A percentile compares a stretch with the other conserved stretches of the same genome.
These are phyloP conservation scores for Chrysanthemum makinoi DNA, from an alignment of 129 eudicot genomes.

Conservation along the genomic window DNA sequence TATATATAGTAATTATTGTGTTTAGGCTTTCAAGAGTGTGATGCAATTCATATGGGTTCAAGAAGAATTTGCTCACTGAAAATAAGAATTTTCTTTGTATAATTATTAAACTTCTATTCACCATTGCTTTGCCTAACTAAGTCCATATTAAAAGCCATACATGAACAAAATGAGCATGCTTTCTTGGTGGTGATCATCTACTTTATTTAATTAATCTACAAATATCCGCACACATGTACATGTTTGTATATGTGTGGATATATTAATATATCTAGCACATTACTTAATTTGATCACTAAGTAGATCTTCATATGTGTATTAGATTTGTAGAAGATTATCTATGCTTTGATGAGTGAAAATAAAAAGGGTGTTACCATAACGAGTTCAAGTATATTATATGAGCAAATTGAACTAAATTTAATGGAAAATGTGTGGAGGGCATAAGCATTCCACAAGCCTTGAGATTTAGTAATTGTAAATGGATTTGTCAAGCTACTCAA, in stretches of 20 bases:
- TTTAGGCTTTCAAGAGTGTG: background rate
- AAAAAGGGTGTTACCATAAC: conserved; percentile 10
- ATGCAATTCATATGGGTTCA: conserved; percentile 6
- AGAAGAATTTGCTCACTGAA: background rate
- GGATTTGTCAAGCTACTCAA: background rate
- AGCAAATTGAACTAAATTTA: conserved; percentile 16
- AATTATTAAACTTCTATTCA: conserved; percentile 6
- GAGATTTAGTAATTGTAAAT: conserved; percentile 10
- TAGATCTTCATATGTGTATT: conserved; percentile 1
- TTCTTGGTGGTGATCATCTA: background rate
- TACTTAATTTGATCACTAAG: background rate
- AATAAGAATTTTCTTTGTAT: background rate
- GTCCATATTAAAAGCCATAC: background rate
- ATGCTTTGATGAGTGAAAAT: conserved; percentile 26
- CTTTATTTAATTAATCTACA: background rate
- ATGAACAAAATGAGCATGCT: conserved; percentile 15
- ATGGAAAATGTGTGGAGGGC: conserved; percentile 37
- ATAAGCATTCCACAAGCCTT: conserved; percentile 26
- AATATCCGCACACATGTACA: background rate
- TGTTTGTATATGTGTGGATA: background rate
- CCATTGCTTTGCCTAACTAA: conserved; percentile 18
- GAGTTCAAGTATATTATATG: conserved; percentile 18
- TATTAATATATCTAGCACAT: conserved; percentile 9
- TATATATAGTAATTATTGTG: no score
- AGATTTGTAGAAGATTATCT: conserved; percentile 13